These are phyloP conservation scores for Fusarium clavum DNA, from an alignment of 2,329 filamentous ascomycete species.

Conservation along the genomic window DNA sequence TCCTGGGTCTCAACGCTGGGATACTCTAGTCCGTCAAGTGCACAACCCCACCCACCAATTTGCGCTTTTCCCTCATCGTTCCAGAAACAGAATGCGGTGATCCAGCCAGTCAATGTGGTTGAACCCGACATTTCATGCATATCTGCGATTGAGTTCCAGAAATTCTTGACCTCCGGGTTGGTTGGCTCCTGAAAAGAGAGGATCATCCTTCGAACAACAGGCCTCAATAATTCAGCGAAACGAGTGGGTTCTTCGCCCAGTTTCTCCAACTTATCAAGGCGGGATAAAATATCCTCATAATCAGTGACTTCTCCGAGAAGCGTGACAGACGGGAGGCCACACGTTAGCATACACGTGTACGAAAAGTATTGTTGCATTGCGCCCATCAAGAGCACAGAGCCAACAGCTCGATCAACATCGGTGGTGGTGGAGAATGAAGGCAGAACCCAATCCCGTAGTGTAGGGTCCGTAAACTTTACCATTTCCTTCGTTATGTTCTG, in stretches of 20 bases:
- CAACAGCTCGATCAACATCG: neutral
- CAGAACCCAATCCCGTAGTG: neutral
- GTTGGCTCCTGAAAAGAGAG: neutral
- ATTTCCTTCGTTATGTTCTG: neutral
- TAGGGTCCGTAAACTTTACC: neutral
- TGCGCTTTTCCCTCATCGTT: neutral
- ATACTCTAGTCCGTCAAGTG: neutral
- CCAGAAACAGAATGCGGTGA: neutral
- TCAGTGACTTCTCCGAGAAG: neutral
- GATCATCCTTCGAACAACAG: neutral
- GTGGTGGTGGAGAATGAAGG: neutral
- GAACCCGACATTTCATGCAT: rapidly evolving
- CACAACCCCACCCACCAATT: too few species aligned
- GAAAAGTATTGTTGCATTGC: neutral
- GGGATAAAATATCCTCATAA: neutral
- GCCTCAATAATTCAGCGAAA: neutral
- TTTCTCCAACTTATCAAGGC: neutral
- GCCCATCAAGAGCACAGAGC: neutral
- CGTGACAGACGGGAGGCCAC: neutral
- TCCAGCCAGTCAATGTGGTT: neutral
- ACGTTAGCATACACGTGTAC: rapidly evolving
- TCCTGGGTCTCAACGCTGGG: rapidly evolving
- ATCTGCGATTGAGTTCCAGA: neutral
- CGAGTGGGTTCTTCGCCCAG: neutral
- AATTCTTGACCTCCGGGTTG: neutral